Conservation (phyloP, 192 early-diverging fungal species). For the Podochytrium sp. region DNA sequence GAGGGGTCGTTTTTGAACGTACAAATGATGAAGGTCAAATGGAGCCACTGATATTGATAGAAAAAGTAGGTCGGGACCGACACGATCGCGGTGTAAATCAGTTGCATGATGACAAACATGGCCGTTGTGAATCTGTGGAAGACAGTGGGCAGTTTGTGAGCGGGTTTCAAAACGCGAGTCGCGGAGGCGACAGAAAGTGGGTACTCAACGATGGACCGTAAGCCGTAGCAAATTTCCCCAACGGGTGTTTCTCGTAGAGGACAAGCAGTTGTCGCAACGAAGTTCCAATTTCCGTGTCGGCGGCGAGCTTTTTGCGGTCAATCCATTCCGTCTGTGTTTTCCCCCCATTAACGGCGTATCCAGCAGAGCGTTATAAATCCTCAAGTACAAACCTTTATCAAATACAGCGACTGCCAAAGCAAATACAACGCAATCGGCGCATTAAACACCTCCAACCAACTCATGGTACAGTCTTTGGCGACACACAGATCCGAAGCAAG, state of each 20-base stretch:
- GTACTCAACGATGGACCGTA: conserved; percentile 5
- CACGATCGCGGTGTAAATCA: conserved; percentile 20
- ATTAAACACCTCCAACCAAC: background rate
- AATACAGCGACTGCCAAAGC: conserved; percentile 22
- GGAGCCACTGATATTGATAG: background rate
- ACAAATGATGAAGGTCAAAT: conserved; percentile 14
- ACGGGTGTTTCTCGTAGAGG: background rate
- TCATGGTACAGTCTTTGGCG: background rate
- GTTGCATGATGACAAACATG: conserved; percentile 30
- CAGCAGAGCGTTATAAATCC: too few relatives aligned
- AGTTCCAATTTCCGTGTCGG: conserved; percentile 13
- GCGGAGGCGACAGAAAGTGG: too few relatives aligned
- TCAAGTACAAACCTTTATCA: conserved; percentile 17
- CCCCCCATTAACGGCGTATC: too few relatives aligned
- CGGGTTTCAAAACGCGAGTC: too few relatives aligned
- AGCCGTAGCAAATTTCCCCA: conserved; percentile 10
- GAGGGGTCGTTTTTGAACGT: background rate
- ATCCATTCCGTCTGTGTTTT: conserved; percentile 19
- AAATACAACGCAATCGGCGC: conserved; percentile 11
- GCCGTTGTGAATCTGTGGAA: background rate
- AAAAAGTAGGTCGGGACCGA: conserved; percentile 8
- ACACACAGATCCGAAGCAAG: background rate
- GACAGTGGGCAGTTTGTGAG: background rate
- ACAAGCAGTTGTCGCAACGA: conserved; percentile 3
- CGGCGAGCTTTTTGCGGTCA: conserved; percentile 3